Percentiles rank a stretch among this genome's conserved stretches.
phyloP scores from a whole-genome alignment of 192 early-diverging fungal species.

The Cetraspora pellucida region DNA sequence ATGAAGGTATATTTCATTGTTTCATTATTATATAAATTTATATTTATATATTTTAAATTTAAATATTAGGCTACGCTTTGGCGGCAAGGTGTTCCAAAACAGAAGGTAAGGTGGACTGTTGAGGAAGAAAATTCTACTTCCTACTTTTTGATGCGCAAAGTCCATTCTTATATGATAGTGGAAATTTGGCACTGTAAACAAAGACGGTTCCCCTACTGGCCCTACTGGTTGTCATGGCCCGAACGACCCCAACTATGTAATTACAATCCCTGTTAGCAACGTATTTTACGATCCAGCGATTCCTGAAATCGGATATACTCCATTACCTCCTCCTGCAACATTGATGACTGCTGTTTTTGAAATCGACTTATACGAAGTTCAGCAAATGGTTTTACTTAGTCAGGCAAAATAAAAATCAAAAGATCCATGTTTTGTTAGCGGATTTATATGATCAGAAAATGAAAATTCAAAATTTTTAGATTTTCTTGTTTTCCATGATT shows the following conservation, averaged over 20 bases:
- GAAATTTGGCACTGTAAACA: constrained; percentile 25
- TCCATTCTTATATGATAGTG: constrained; percentile 18
- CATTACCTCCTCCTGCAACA: constrained; percentile 19
- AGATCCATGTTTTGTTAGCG: not conserved
- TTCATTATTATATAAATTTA: constrained; percentile 27
- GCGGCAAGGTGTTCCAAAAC: constrained; percentile 19
- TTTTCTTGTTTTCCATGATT: no score
- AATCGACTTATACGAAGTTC: constrained; percentile 25
- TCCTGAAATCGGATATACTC: constrained; percentile 17
- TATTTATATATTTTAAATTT: constrained; percentile 16
- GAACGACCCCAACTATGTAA: constrained; percentile 19
- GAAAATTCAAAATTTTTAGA: no score
- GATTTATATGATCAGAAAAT: no score
- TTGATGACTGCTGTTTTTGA: constrained; percentile 17
- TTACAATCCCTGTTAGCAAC: constrained; percentile 16
- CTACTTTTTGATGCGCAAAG: constrained; percentile 11
- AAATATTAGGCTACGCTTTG: constrained; percentile 32
- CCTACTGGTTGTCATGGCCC: constrained; percentile 1
- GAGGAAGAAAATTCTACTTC: constrained; percentile 9
- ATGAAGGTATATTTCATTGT: constrained; percentile 23
- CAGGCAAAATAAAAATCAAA: constrained; percentile 1
- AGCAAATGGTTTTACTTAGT: constrained; percentile 4
- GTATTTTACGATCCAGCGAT: constrained; percentile 26
- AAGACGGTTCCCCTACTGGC: constrained; percentile 13
- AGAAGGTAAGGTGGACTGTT: constrained; percentile 16